Percentiles rank a stretch among this genome's conserved stretches.
These are phyloP conservation scores for Candida suzukii DNA, from an alignment of 805 yeast genomes.

Conservation along the genomic window DNA sequence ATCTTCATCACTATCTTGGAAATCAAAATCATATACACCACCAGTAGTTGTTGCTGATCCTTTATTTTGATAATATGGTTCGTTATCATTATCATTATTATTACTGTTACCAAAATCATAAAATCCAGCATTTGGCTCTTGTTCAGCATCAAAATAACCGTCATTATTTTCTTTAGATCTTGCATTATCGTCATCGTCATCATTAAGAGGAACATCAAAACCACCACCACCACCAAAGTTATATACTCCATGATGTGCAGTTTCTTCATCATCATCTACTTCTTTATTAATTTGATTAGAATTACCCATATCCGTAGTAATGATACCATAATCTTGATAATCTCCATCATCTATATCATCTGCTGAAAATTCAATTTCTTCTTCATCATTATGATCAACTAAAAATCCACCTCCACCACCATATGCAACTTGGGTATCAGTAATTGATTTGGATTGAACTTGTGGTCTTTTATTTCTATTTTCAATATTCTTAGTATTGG, in stretches of 20 bases:
- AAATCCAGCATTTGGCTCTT: conserved; percentile 3
- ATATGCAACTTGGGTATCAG: conserved; percentile 14
- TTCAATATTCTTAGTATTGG: conserved; percentile 10
- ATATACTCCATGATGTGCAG: conserved; percentile 5
- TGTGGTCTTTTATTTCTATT: conserved; percentile 3
- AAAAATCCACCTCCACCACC: conserved; percentile 2
- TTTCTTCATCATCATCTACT: conserved; percentile 15
- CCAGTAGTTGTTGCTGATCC: too few species aligned
- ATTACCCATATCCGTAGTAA: background rate
- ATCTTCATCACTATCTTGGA: background rate
- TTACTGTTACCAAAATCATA: background rate
- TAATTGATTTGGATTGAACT: too few species aligned
- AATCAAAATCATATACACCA: too few species aligned
- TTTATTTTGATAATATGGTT: too few species aligned
- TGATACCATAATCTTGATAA: conserved; percentile 8
- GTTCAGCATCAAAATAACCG: too few species aligned
- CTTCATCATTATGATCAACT: conserved; percentile 1
- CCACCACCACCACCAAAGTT: too few species aligned
- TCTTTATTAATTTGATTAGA: background rate
- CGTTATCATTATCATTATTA: background rate
- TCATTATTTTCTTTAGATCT: too few species aligned
- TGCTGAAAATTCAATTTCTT: background rate
- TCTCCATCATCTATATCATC: background rate
- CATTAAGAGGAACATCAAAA: background rate
- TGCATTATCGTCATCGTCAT: background rate